Conservation (phyloP, 441 rosid species). For the Jatropha podagrica region DNA sequence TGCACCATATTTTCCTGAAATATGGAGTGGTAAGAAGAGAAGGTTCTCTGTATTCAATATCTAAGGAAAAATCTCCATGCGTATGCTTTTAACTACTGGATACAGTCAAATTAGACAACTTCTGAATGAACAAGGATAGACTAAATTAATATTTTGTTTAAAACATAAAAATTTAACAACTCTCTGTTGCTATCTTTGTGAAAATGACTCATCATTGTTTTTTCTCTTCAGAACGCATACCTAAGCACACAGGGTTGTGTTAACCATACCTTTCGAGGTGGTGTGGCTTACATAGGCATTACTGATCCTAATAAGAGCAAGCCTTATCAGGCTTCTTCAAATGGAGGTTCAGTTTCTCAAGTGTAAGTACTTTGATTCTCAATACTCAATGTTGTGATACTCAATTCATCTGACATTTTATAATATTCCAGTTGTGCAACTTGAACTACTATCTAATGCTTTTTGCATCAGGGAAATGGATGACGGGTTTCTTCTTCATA, state of each 20-base stretch:
- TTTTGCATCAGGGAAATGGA: constrained; percentile 39
- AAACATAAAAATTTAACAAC: not conserved
- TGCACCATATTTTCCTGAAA: constrained; percentile 47
- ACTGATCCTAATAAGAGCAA: constrained; percentile 27
- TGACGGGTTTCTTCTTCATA: constrained; percentile 77
- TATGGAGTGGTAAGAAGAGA: constrained; percentile 64
- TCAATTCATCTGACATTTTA: not conserved
- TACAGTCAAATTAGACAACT: not conserved
- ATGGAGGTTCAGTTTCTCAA: constrained; percentile 21
- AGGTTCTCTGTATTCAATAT: constrained; percentile 11
- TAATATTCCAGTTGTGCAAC: not conserved
- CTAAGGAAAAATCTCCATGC: not conserved
- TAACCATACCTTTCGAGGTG: constrained; percentile 26
- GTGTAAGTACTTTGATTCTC: constrained; percentile 17
- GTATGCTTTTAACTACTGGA: not conserved
- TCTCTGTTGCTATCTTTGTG: not conserved
- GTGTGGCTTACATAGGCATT: constrained; percentile 49
- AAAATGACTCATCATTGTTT: constrained; percentile 12
- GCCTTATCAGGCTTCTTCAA: constrained; percentile 19
- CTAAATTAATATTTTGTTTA: not conserved
- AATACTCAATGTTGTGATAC: not conserved
- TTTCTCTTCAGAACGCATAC: constrained; percentile 53
- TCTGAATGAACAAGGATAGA: not conserved
- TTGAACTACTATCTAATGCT: not conserved
- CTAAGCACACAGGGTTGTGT: constrained; percentile 54